Evolutionary conservation across 2,329 filamentous ascomycete species (phyloP).

Genomic region (Cordyceps fumosorosea): DNA sequence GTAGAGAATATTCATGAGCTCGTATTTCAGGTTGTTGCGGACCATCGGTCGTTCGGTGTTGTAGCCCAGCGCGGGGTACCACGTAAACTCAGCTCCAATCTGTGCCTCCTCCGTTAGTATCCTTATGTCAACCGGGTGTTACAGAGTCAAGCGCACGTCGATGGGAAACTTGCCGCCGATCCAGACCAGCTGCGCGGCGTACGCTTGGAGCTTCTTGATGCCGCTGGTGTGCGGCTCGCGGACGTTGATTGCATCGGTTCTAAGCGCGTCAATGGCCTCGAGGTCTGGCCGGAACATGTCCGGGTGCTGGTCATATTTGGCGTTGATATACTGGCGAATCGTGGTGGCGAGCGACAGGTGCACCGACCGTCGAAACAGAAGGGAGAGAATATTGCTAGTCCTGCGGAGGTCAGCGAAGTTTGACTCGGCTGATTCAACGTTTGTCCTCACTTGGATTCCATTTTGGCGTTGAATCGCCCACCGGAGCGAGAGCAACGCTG

Average conservation of each 20-base stretch:
- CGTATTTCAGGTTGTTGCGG: slow-evolving; percentile 65
- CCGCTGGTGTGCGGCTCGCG: slow-evolving; percentile 83
- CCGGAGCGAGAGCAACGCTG: slow-evolving; percentile 3
- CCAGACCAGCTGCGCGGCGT: slow-evolving; percentile 90
- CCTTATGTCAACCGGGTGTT: background rate
- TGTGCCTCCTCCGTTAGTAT: slow-evolving; percentile 27
- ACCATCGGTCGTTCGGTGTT: slow-evolving; percentile 68
- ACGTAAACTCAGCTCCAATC: slow-evolving; percentile 92
- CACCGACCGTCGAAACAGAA: slow-evolving; percentile 84
- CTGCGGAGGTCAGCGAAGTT: slow-evolving; percentile 13
- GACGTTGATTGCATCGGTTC: slow-evolving; percentile 80
- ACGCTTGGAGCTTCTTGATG: slow-evolving; percentile 79
- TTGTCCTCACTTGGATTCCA: slow-evolving; percentile 10
- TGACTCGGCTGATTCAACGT: no score
- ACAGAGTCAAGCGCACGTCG: slow-evolving; percentile 51
- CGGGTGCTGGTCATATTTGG: slow-evolving; percentile 97
- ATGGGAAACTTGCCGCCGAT: slow-evolving; percentile 93
- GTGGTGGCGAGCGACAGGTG: slow-evolving; percentile 71
- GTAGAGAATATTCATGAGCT: slow-evolving; percentile 87
- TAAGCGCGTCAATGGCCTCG: slow-evolving; percentile 74
- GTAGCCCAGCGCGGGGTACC: slow-evolving; percentile 91
- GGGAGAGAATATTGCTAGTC: slow-evolving; percentile 57
- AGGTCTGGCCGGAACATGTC: slow-evolving; percentile 91
- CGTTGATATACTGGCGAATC: slow-evolving; percentile 91
- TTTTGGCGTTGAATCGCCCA: background rate